Evolutionary conservation across 1,284 basidiomycete genomes (phyloP).

Genomic region (Irpex lacteus): DNA sequence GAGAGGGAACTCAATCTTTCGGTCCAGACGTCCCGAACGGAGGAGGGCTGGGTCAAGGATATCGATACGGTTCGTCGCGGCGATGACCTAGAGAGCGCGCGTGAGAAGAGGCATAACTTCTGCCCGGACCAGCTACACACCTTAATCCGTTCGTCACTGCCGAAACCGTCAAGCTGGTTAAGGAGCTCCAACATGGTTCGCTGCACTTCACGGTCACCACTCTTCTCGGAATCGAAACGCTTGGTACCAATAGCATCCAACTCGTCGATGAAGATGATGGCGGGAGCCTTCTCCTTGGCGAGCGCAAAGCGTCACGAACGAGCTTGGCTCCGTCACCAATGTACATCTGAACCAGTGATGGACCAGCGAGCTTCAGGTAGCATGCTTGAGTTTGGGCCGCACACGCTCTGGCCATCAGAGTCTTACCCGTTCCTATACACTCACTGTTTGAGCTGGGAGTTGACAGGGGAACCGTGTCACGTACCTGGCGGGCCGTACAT

Average conservation of each 20-base stretch:
- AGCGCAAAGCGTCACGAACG: constrained; percentile 77
- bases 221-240: constrained; percentile 78
- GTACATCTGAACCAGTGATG: constrained; percentile 81
- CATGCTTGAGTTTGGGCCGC: constrained; percentile 82
- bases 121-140: constrained; percentile 36
- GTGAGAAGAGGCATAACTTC: constrained; percentile 2
- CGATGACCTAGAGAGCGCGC: constrained; percentile 75
- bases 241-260: constrained; percentile 81
- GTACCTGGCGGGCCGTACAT: constrained; percentile 80
- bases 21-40: constrained; percentile 72
- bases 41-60: constrained; percentile 85
- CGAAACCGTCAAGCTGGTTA: constrained; percentile 76
- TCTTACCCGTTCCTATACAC: constrained; percentile 69
- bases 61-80: constrained; percentile 98
- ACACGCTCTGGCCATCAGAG: constrained; percentile 74
- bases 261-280: constrained; percentile 84
- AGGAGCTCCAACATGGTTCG: constrained; percentile 79
- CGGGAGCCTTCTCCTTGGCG: constrained; percentile 75
- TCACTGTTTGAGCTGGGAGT: neutral
- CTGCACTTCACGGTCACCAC: constrained; percentile 79
- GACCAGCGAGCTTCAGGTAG: constrained; percentile 78
- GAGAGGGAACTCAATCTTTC: constrained; percentile 82
- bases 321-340: constrained; percentile 82
- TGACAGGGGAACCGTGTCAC: constrained; percentile 16
- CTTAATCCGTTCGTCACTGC: constrained; percentile 96